Base-by-base conservation (phyloP, 768 basidiomycete genomes). In the Dioszegia hungarica region DNA sequence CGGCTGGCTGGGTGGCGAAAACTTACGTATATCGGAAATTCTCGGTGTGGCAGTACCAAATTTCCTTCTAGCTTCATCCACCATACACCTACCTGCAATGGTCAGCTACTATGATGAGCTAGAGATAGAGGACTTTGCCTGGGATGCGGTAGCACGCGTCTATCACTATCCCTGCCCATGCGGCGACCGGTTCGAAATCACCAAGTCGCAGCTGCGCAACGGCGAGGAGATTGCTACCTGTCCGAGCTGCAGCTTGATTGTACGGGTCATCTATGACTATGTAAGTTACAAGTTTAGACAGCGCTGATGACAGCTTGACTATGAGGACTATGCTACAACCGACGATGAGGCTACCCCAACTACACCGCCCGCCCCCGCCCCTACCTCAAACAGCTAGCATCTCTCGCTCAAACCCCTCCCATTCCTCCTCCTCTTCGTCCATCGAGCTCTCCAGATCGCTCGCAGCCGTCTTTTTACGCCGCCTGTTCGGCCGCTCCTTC, bases 131-230 rank as follows among this genome's bases (percentile, higher is more conserved):
- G 93, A 95, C 70, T 93, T 95, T 86, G 82, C 79, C 15, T 95
- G 90, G 89, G 91, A 94, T 48, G 60, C 74, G 80, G 81, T 54
- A 22, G 83, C 81, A 54, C 88, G 86, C 71, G 87, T 97, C 4
- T 97, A 86, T 70, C 93, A 98, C 80, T 95, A 93, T 75, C 94
- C 93, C 0, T 99, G 92, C 72, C 93, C 94, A 0, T 98, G 94
- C 70, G 94, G 94, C 9, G 94, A 99, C 78, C 85, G 93, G 38
- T 99, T 98, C 78, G 94, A 98, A 77, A 97, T 98, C 63, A 84
- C 87, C 28, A 83, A 87, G 64, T 79, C 79, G 60, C 91, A 97
- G 77, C 84, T 97, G 8, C 82, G 84, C 41, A 80, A 91, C 63
- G 95, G 84, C 54, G 95, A 97, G 68, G 95, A 98, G 73, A 84